Evolutionary conservation across 139 green algal genomes (phyloP).

Genomic region (Nannochloris sp.): DNA sequence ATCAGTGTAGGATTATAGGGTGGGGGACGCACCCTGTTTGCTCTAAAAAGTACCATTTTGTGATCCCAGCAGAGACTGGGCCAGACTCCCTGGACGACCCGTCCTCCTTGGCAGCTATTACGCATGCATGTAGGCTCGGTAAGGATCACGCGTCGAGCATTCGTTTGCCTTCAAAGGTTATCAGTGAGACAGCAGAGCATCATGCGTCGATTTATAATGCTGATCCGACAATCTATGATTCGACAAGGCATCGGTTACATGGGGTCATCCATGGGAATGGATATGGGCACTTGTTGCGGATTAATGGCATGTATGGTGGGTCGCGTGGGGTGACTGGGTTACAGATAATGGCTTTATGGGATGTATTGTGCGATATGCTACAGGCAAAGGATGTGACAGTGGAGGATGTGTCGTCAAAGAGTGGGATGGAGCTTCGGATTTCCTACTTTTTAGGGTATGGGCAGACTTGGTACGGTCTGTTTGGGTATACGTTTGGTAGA

Average conservation of each 20-base stretch:
- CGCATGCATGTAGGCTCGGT: conserved; percentile 23
- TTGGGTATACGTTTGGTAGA: conserved; percentile 86
- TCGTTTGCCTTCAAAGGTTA: conserved; percentile 5
- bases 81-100: conserved; percentile 37
- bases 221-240: conserved; percentile 58
- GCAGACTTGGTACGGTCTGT: conserved; percentile 87
- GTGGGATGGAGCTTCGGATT: conserved; percentile 82
- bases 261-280: conserved; percentile 84
- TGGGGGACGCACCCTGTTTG: conserved; percentile 83
- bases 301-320: conserved; percentile 70
- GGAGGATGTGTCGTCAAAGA: conserved; percentile 91
- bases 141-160: conserved; percentile 1
- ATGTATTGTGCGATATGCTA: conserved; percentile 74
- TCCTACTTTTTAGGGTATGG: conserved; percentile 63
- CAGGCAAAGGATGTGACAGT: conserved; percentile 54
- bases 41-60: conserved; percentile 74
- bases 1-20: conserved; percentile 79
- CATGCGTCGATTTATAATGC: conserved; percentile 33
- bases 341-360: conserved; percentile 89
- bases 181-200: conserved; percentile 11
- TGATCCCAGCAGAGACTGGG: conserved; percentile 54
- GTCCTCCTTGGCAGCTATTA: conserved; percentile 33
- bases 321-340: conserved; percentile 25
- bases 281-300: conserved; percentile 82
- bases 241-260: conserved; percentile 31